Percentiles rank a stretch among this genome's conserved stretches.
These are phyloP conservation scores for Erodium texanum DNA, from an alignment of 441 rosid species.

Conservation along the genomic window DNA sequence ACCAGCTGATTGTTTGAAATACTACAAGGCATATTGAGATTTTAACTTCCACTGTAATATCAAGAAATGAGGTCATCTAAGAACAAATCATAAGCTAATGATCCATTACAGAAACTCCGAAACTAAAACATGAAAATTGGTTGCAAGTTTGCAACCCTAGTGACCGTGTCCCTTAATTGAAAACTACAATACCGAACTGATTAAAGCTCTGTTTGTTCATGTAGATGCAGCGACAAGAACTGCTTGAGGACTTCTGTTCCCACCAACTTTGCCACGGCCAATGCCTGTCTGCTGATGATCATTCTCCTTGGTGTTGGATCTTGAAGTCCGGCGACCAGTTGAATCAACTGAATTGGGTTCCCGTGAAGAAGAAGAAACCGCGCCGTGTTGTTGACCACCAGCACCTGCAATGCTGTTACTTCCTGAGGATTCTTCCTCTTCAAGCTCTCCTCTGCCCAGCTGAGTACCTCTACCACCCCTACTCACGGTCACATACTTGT, in stretches of 20 bases:
- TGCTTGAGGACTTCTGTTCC: slow-evolving; percentile 22
- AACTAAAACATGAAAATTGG: slow-evolving; percentile 9
- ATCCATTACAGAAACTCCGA: slow-evolving; percentile 1
- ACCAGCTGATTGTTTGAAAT: background rate
- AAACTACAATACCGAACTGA: slow-evolving; percentile 11
- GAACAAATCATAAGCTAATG: slow-evolving; percentile 7
- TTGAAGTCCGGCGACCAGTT: slow-evolving; percentile 53
- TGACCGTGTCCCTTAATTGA: background rate
- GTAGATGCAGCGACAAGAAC: slow-evolving; percentile 32
- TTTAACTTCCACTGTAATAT: too few relatives aligned
- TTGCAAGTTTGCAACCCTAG: slow-evolving; percentile 29
- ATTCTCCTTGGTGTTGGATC: slow-evolving; percentile 38
- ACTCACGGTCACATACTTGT: slow-evolving; percentile 59
- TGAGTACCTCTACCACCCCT: slow-evolving; percentile 20
- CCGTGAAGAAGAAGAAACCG: slow-evolving; percentile 45
- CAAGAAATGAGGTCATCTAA: background rate
- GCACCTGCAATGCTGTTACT: slow-evolving; percentile 54
- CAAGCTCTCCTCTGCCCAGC: slow-evolving; percentile 37
- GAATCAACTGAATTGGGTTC: slow-evolving; percentile 78
- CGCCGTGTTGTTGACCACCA: slow-evolving; percentile 33
- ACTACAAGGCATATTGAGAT: too few relatives aligned
- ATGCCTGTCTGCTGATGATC: slow-evolving; percentile 28
- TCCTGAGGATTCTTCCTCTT: slow-evolving; percentile 70
- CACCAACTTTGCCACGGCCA: slow-evolving; percentile 37
- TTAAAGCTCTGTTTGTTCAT: background rate